Conservation (phyloP, 495 filamentous ascomycete species). For the Rostrohypoxylon terebratum region DNA sequence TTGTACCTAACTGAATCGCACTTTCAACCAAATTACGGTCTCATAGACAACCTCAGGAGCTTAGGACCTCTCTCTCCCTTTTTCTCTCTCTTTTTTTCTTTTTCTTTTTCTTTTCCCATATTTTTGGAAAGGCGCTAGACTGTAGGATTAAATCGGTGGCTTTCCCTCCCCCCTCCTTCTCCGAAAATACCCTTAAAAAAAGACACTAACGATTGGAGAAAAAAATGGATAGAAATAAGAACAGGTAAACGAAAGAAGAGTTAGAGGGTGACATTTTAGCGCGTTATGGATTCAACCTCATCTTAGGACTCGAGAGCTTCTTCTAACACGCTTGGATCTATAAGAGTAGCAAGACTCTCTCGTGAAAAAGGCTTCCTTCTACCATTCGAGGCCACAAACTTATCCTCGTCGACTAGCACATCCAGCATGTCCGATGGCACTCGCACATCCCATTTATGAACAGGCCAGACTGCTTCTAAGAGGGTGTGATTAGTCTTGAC, state of each 20-base stretch:
- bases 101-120: neutral
- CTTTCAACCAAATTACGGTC: neutral
- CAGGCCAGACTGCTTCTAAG: constrained; percentile 55
- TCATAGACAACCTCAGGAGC: no score
- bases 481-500: constrained; percentile 50
- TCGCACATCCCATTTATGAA: constrained; percentile 54
- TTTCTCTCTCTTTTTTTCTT: neutral
- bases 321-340: constrained; percentile 47
- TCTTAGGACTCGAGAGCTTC: neutral
- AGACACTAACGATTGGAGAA: neutral
- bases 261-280: neutral
- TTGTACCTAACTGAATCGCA: neutral
- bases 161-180: no score
- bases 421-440: constrained; percentile 53
- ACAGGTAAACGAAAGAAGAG: neutral
- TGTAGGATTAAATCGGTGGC: no score
- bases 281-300: neutral
- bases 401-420: constrained; percentile 55
- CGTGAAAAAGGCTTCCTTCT: constrained; percentile 44
- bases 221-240: neutral
- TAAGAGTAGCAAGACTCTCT: constrained; percentile 50
- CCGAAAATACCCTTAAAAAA: no score
- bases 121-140: neutral
- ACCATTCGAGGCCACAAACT: constrained; percentile 52
- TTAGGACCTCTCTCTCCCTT: neutral